These are phyloP conservation scores for Waltergamsia citrina DNA, from an alignment of 2,329 filamentous ascomycete species.

Conservation along the genomic window DNA sequence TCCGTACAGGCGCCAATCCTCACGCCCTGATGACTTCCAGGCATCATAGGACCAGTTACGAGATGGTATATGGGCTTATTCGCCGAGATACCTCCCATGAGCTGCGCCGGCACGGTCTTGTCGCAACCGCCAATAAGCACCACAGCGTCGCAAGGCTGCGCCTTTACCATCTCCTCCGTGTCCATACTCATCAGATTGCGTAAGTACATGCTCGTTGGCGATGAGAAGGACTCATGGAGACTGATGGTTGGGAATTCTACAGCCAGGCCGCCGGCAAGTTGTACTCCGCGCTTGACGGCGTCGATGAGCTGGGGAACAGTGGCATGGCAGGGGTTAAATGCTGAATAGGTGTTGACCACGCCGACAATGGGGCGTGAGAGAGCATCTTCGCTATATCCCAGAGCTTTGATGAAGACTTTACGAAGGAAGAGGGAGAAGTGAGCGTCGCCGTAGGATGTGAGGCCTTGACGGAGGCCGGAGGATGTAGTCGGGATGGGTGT, in stretches of 20 bases:
- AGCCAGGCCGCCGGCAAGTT: slow-evolving; percentile 56
- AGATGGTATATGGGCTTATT: slow-evolving; percentile 63
- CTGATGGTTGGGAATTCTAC: slow-evolving; percentile 69
- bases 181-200: slow-evolving; percentile 73
- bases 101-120: slow-evolving; percentile 63
- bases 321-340: slow-evolving; percentile 67
- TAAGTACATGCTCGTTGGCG: slow-evolving; percentile 66
- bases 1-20: slow-evolving; percentile 67
- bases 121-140: slow-evolving; percentile 65
- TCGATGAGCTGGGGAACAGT: slow-evolving; percentile 65
- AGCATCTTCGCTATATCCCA: slow-evolving; percentile 64
- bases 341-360: slow-evolving; percentile 63
- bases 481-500: slow-evolving; percentile 35
- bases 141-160: slow-evolving; percentile 60
- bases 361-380: slow-evolving; percentile 64
- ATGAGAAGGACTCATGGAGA: slow-evolving; percentile 58
- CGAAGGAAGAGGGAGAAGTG: slow-evolving; percentile 68
- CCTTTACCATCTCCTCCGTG: slow-evolving; percentile 68
- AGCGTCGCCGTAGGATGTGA: slow-evolving; percentile 62
- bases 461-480: slow-evolving; percentile 50
- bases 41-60: slow-evolving; percentile 68
- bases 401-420: slow-evolving; percentile 69
- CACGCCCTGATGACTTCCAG: slow-evolving; percentile 53
- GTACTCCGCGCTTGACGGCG: slow-evolving; percentile 58
- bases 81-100: slow-evolving; percentile 68